Evolutionary conservation across 2,329 filamentous ascomycete species (phyloP), one percentile per base, ranked within the genome.

Genomic region (Pyrenophora seminiperda): DNA sequence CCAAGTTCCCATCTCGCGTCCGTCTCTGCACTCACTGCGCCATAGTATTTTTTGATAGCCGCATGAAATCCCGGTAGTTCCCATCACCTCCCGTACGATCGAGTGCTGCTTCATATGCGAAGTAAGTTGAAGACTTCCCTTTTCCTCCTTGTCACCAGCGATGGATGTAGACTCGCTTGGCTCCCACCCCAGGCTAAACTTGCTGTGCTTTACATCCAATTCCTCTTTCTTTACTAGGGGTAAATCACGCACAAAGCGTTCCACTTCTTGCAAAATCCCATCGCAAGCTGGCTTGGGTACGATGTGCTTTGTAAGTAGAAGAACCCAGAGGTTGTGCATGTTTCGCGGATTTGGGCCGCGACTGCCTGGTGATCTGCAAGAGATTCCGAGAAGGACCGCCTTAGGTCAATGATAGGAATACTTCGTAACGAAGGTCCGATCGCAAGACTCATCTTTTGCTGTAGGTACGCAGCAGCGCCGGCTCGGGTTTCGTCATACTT

Each of bases 121-220:
- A 76, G 41, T 77, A 71, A 76, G 41, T 77, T 77, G 60, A 75
- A 77, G 2, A 67, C 72, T 44, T 76, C 72, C 72, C 47, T 77
- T 76, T 0, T 70, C 71, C 58, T 77, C 74, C 13, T 67, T 56
- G 27, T 70, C 71, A 10, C 73, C 73, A 10, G 74, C 74, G 14
- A 76, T 67, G 7, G 69, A 73, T 0, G 74, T 75, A 43, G 69
- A 75, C 36, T 73, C 71, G 22, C 70, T 67, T 3, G 74, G 74
- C 52, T 77, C 75, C 66, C 68, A 77, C 1, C 75, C 75, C 27
- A 74, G 66, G 27, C 75, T 71, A 33, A 75, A 67, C 7, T 68
- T 66, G 15, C 69, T 75, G 36, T 74, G 58, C 47, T 70, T 70
- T 32, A 76, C 66, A 48, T 77, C 75, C 10, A 77, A 27, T 0